These are phyloP conservation scores for Thalia dealbata DNA, from an alignment of 176 grass and related monocot species.

Conservation along the genomic window DNA sequence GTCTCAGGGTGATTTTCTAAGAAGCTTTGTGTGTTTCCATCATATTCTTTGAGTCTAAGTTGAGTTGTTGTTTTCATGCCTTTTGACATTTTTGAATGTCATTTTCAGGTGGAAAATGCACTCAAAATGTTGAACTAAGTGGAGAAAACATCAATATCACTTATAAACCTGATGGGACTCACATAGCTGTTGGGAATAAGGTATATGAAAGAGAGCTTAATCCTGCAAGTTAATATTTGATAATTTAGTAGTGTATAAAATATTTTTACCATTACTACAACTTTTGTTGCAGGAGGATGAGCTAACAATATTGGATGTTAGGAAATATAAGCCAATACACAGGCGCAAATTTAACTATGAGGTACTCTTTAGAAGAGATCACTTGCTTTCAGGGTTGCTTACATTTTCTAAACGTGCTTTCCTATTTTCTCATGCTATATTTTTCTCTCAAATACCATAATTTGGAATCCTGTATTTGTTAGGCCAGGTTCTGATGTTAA, in stretches of 20 bases:
- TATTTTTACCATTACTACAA: conserved; percentile 8
- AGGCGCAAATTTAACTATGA: conserved; percentile 81
- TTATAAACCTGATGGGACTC: conserved; percentile 84
- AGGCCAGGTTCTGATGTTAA: not conserved
- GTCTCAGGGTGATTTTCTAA: no score
- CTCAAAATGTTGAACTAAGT: conserved; percentile 81
- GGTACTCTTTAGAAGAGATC: conserved; percentile 32
- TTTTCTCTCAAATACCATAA: no score
- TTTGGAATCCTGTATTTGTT: not conserved
- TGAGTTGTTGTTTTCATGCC: not conserved
- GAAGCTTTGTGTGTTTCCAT: not conserved
- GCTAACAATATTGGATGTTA: conserved; percentile 89
- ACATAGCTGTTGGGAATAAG: conserved; percentile 99
- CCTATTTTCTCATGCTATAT: not conserved
- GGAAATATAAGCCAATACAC: conserved; percentile 60
- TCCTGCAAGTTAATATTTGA: not conserved
- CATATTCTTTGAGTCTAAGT: not conserved
- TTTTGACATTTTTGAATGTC: conserved; percentile 13
- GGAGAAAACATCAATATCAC: conserved; percentile 99
- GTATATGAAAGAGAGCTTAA: conserved; percentile 30
- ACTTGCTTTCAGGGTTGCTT: not conserved
- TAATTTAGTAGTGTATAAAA: not conserved
- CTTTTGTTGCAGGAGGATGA: conserved; percentile 75
- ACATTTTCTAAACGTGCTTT: not conserved
- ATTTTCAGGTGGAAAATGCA: conserved; percentile 79